Percentiles rank a stretch among this genome's conserved stretches.
Conservation (phyloP, 75 land plant species). For the Cupressus sempervirens region DNA sequence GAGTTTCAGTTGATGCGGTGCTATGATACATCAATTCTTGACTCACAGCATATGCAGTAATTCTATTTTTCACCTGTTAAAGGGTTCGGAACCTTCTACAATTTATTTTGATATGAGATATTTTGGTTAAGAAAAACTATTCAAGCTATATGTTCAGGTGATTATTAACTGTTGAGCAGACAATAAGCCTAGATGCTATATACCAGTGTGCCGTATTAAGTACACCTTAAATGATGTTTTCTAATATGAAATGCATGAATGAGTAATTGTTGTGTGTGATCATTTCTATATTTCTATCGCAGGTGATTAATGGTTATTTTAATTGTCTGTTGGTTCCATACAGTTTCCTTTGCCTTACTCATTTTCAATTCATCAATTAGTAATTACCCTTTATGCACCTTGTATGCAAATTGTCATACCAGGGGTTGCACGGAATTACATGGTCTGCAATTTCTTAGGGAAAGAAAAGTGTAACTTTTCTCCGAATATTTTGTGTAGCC, state of each 20-base stretch:
- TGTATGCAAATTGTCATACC: background rate
- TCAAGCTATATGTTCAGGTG: background rate
- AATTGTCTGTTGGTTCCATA: background rate
- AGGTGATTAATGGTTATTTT: background rate
- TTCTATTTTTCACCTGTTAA: background rate
- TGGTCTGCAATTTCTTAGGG: background rate
- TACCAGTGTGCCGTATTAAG: background rate
- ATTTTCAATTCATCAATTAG: background rate
- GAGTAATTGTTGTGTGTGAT: background rate
- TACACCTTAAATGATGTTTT: background rate
- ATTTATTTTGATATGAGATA: background rate
- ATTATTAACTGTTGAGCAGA: background rate
- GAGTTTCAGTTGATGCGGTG: conserved; percentile 26
- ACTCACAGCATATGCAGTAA: conserved; percentile 21
- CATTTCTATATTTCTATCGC: background rate
- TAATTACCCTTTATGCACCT: background rate
- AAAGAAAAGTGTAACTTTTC: too few species aligned
- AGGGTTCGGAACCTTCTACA: background rate
- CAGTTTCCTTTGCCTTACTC: background rate
- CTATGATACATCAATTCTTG: conserved; percentile 20
- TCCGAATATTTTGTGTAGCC: background rate
- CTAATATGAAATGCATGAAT: background rate
- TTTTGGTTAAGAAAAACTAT: background rate
- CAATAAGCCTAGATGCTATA: background rate
- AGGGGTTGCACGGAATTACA: background rate